Evolutionary conservation across 2,329 filamentous ascomycete genomes (phyloP), one percentile per base, ranked within the genome.

Genomic region (Saccharata proteae): DNA sequence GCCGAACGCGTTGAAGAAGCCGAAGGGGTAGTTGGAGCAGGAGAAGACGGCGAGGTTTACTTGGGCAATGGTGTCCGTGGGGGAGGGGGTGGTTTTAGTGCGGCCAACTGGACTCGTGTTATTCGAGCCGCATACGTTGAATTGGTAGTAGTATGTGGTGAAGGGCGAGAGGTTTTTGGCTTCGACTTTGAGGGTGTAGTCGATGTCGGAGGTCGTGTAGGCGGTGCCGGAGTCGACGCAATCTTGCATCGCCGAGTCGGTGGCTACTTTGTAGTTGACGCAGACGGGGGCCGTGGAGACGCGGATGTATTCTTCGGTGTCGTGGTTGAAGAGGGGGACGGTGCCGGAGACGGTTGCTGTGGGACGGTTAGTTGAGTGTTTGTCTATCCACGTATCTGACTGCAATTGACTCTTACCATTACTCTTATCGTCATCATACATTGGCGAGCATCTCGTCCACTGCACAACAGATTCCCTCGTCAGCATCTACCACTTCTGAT

Each of bases 161-260:
- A 73, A 77, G 0, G 77, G 65, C 30, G 66, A 52, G 13, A 82
- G 50, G 8, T 65, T 63, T 21, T 51, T 62, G 1, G 77, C 77
- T 48, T 82, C 77, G 12, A 80, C 66, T 62, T 82, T 81, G 38
- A 81, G 58, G 0, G 77, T 83, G 46, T 74, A 83, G 46, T 83
- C 78, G 31, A 83, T 70, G 46, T 83, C 78, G 1, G 69, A 77
- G 16, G 67, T 78, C 0, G 78, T 83, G 46, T 75, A 80, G 2
- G 65, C 74, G n/a, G 56, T 66, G 3, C 78, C 78, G 2, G 57
- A 59, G 26, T 64, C 58, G 4, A 70, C 67, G 6, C 69, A 54
- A 2, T 58, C 42, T 5, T 54, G 50, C 26, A 68, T 60, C 18
- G 55, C 52, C 23, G 58, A 43, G 40, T 67, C 62, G 15, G 55